These are phyloP conservation scores for Grigorovia yakushimaensis DNA, from an alignment of 805 yeast species.

Conservation along the genomic window DNA sequence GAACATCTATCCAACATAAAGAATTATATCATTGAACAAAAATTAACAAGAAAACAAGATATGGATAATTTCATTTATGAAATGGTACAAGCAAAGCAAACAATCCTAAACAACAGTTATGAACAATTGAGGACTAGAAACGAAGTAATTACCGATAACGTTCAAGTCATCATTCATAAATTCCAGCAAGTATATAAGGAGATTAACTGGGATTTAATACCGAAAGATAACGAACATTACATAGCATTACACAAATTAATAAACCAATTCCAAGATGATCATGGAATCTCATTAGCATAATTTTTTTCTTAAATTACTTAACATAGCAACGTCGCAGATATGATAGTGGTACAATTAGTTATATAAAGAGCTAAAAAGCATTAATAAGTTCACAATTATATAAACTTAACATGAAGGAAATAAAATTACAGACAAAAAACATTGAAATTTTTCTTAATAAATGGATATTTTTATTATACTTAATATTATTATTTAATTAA, in stretches of 20 bases:
- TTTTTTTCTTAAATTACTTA: no score
- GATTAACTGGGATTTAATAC: constrained; percentile 16
- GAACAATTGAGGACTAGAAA: constrained; percentile 6
- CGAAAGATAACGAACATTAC: constrained; percentile 10
- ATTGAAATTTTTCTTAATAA: no score
- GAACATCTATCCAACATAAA: constrained; percentile 23
- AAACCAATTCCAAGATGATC: neutral
- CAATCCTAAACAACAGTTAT: constrained; percentile 8
- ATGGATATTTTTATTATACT: neutral
- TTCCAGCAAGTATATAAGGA: constrained; percentile 9
- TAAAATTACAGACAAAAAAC: no score
- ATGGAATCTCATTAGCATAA: neutral
- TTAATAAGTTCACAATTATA: no score
- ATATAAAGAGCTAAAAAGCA: no score
- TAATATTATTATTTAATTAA: neutral
- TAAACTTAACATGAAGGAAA: no score
- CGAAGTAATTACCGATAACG: constrained; percentile 8
- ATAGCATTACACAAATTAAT: constrained; percentile 4
- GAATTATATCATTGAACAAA: constrained; percentile 23
- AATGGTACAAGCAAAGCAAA: constrained; percentile 12
- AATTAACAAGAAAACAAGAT: constrained; percentile 15
- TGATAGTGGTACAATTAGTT: no score
- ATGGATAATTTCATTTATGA: constrained; percentile 15
- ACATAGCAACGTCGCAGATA: no score
- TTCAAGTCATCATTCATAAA: constrained; percentile 9